A percentile compares a stretch with the other conserved stretches of the same genome.
phyloP scores from a whole-genome alignment of 2,329 filamentous ascomycete species.

The Fusarium sp. region DNA sequence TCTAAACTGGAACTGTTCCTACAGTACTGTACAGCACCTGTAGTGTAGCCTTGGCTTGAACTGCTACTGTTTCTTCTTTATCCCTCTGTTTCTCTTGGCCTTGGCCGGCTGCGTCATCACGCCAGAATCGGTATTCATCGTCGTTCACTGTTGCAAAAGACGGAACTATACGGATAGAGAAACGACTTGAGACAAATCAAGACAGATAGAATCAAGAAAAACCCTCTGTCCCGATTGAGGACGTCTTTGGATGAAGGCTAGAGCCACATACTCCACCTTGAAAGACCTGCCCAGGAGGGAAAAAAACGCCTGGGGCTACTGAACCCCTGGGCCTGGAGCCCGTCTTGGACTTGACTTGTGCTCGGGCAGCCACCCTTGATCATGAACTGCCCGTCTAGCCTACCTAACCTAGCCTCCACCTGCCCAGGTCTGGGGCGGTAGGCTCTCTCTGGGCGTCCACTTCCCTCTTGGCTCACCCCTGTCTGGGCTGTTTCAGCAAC shows the following conservation, averaged over 20 bases:
- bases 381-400: constrained; percentile 9
- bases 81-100: background rate
- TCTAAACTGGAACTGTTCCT: background rate
- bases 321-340: constrained; percentile 32
- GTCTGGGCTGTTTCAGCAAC: constrained; percentile 35
- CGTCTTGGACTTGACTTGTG: constrained; percentile 3
- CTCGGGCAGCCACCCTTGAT: constrained; percentile 29
- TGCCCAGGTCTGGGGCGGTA: no score
- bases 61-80: background rate
- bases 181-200: constrained; percentile 29
- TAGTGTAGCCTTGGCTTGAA: constrained; percentile 3
- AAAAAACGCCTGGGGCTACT: constrained; percentile 23
- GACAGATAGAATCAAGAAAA: constrained; percentile 23
- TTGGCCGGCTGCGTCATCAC: constrained; percentile 11
- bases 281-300: constrained; percentile 25
- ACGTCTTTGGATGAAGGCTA: constrained; percentile 14
- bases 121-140: constrained; percentile 1
- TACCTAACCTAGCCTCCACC: background rate
- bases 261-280: constrained; percentile 13
- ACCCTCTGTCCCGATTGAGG: constrained; percentile 13
- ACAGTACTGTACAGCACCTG: background rate
- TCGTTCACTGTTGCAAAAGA: constrained; percentile 6
- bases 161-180: constrained; percentile 16
- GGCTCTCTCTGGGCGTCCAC: constrained; percentile 6
- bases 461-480: constrained; percentile 11